Conservation (phyloP, 2,329 filamentous ascomycete species). For the Fusarium sp. region DNA sequence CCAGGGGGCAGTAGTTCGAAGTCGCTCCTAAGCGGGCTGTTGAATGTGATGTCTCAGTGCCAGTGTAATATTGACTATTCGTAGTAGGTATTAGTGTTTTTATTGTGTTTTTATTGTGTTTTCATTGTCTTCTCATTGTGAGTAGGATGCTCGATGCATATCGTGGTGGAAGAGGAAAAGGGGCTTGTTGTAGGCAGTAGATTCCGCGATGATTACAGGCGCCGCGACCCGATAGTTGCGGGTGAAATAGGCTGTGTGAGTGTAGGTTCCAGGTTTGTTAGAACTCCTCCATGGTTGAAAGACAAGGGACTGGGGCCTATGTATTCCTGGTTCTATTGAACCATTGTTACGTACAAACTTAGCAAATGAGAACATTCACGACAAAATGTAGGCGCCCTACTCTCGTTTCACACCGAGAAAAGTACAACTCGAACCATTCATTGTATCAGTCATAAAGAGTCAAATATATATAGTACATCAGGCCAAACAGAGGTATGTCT, state of each 20-base stretch:
- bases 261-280: too few relatives aligned
- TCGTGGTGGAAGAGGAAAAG: not conserved
- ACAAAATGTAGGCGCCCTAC: too few relatives aligned
- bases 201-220: not conserved
- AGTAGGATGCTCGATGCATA: not conserved
- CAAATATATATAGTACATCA: too few relatives aligned
- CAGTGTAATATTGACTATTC: too few relatives aligned
- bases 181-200: too few relatives aligned
- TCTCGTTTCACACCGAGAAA: not conserved
- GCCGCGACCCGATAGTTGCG: fast-evolving
- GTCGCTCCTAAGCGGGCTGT: not conserved
- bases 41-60: not conserved
- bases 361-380: too few relatives aligned
- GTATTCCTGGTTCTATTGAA: too few relatives aligned
- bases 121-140: too few relatives aligned
- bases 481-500: not conserved
- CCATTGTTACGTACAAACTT: too few relatives aligned
- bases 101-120: too few relatives aligned
- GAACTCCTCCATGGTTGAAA: too few relatives aligned
- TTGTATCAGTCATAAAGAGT: not conserved
- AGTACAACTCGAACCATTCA: not conserved
- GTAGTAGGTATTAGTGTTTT: not conserved
- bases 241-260: fast-evolving
- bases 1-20: not conserved
- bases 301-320: too few relatives aligned